Evolutionary conservation across 495 filamentous ascomycete genomes (phyloP).

Genomic region (Symbiotaphrina buchneri): DNA sequence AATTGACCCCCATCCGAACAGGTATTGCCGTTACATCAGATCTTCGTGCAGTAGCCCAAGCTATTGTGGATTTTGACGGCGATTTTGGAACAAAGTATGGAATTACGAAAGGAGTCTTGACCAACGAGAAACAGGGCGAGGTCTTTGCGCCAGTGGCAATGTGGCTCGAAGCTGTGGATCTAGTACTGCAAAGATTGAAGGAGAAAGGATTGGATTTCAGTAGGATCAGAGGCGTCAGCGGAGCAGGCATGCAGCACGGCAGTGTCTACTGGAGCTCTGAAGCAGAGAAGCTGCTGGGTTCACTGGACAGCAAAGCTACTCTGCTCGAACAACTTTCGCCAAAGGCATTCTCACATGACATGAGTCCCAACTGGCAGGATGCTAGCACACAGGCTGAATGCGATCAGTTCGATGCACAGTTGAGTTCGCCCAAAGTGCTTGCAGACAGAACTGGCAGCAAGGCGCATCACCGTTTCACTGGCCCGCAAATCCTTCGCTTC

Average conservation of each 20-base stretch:
- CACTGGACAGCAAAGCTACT: conserved; percentile 30
- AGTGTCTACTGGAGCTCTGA: conserved; percentile 74
- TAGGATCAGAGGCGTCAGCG: conserved; percentile 62
- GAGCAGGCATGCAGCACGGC: conserved; percentile 89
- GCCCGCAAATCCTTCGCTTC: conserved; percentile 84
- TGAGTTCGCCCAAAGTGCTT: conserved; percentile 41
- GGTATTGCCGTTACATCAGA: conserved; percentile 60
- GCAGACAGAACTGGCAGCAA: conserved; percentile 71
- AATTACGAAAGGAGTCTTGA: conserved; percentile 70
- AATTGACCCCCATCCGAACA: neutral
- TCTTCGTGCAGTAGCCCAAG: conserved; percentile 52
- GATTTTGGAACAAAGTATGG: conserved; percentile 52
- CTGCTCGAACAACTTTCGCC: conserved; percentile 45
- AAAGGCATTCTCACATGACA: conserved; percentile 61
- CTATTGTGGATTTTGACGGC: conserved; percentile 50
- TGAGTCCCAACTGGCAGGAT: conserved; percentile 95
- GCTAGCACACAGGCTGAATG: conserved; percentile 82
- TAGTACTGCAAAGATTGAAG: conserved; percentile 51
- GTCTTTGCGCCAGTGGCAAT: conserved; percentile 83
- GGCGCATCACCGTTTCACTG: conserved; percentile 96
- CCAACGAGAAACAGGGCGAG: conserved; percentile 58
- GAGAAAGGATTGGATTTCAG: conserved; percentile 53
- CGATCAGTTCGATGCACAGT: conserved; percentile 54
- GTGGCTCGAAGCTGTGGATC: conserved; percentile 83
- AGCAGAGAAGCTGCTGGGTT: conserved; percentile 40